These are phyloP conservation scores for Trichoderma sp. DNA, from an alignment of 2,329 filamentous ascomycete genomes.

Conservation along the genomic window DNA sequence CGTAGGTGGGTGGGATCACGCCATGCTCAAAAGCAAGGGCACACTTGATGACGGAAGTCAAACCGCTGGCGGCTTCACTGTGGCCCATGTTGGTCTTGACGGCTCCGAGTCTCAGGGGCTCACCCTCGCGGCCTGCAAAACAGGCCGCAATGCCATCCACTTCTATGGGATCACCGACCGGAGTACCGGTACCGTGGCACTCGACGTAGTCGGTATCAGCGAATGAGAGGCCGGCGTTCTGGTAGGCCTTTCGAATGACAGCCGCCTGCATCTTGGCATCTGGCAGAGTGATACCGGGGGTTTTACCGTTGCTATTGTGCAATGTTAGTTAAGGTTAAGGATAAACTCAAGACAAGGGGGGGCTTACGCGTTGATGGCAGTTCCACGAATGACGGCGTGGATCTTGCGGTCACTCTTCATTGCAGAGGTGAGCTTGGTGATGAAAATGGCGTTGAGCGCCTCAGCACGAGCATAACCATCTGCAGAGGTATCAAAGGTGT, in stretches of 20 bases:
- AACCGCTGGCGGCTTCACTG: conserved; percentile 31
- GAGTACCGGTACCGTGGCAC: conserved; percentile 58
- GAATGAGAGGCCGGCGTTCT: conserved; percentile 12
- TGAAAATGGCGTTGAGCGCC: conserved; percentile 37
- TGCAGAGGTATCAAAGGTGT: conserved; percentile 40
- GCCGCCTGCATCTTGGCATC: conserved; percentile 35
- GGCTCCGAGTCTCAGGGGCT: conserved; percentile 9
- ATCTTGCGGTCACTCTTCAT: conserved; percentile 33
- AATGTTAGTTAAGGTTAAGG: too few relatives aligned
- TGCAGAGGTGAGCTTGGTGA: conserved; percentile 39
- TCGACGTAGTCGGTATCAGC: conserved; percentile 41
- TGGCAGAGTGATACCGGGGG: conserved; percentile 35
- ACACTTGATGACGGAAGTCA: conserved; percentile 32
- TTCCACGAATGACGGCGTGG: conserved; percentile 31
- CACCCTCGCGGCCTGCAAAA: conserved; percentile 23
- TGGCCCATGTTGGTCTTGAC: conserved; percentile 35
- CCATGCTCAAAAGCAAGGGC: conserved; percentile 30
- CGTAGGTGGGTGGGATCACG: conserved; percentile 30
- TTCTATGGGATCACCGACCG: conserved; percentile 57
- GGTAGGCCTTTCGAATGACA: conserved; percentile 42
- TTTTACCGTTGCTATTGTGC: conserved; percentile 32
- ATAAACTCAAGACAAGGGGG: not conserved
- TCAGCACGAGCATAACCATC: conserved; percentile 43
- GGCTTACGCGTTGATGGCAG: conserved; percentile 29
- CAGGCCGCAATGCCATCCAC: conserved; percentile 47